Base-by-base conservation (phyloP, 257 asterid species). In the Fraxinus pennsylvanica region DNA sequence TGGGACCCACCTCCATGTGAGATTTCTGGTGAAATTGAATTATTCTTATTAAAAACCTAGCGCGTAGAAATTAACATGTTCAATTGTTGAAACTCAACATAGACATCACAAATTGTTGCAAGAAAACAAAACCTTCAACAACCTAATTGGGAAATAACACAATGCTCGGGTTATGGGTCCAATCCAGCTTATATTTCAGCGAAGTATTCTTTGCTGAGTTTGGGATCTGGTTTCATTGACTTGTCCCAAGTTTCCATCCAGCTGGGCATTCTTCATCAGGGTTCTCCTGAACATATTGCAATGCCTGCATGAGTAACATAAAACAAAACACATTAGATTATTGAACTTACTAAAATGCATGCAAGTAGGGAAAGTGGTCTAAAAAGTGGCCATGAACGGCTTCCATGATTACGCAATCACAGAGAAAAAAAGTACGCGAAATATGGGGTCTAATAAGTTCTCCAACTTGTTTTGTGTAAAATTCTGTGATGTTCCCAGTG, bases 231-330 rank as follows among this genome's bases (percentile, higher is more conserved):
- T 78, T 93, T 96, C 99, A 96, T 96, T 73, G 99, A 86, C 82
- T 89, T 93, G 84, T 96, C 98, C 35, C 99, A 97, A 5, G 99
- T 88, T 96, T 96, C 99, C 99, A 96, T 82, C 98, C 99, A 76
- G 99, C 99, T 0, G 99, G 99, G 91, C 99, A 96, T 17, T 93
- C 99, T 85, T 96, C 99, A 72, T 93, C 99, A 0, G 99, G 99
- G 87, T 96, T 96, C 35, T 93, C 97, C 86, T 96, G 97, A 72
- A 96, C 98, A 12, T 87, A 93, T 79, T 90, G 98, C 93, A 96
- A 76, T 1, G 99, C 99, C 99, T 94, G 88, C 85, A 77, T 10
- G 76, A 68, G 35, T 39, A 78, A 13, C 22, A 43, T 52, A 41
- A 32, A 38, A 76, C 13, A 8, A 8, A n/a, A 52, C 63, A 14